Percentiles rank a stretch among this genome's conserved stretches.
phyloP scores from a whole-genome alignment of 495 filamentous ascomycete species.

The Aspergillus egyptiacus region DNA sequence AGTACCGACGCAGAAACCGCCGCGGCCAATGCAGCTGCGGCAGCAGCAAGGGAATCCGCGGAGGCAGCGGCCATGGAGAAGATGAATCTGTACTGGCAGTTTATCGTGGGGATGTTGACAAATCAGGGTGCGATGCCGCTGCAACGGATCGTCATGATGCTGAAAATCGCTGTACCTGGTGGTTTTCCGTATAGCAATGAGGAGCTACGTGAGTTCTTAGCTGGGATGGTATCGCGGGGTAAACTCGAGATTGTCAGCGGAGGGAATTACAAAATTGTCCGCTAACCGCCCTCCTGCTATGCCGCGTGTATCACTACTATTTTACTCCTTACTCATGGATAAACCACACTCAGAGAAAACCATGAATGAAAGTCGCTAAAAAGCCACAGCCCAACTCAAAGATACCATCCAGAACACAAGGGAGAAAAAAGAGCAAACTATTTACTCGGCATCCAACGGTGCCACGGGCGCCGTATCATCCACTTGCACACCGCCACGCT shows the following conservation, averaged over 20 bases:
- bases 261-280: constrained; percentile 60
- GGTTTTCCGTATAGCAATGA: constrained; percentile 80
- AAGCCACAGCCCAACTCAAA: not conserved
- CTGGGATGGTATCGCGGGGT: constrained; percentile 62
- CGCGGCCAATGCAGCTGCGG: constrained; percentile 48
- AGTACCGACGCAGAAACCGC: constrained; percentile 28
- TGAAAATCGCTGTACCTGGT: constrained; percentile 81
- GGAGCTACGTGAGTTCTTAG: constrained; percentile 70
- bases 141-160: constrained; percentile 82
- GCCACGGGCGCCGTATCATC: constrained; percentile 64
- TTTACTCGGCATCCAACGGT: constrained; percentile 67
- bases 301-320: not conserved
- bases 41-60: constrained; percentile 39
- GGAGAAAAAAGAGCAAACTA: not conserved
- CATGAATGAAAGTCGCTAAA: constrained; percentile 1
- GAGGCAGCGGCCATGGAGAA: constrained; percentile 62
- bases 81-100: constrained; percentile 79
- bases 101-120: constrained; percentile 90
- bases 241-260: constrained; percentile 64
- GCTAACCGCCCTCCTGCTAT: constrained; percentile 12
- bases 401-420: not conserved
- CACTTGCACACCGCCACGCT: constrained; percentile 82
- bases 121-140: constrained; percentile 79
- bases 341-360: not conserved
- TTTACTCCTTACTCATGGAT: not conserved